Evolutionary conservation across 805 yeast genomes (phyloP), one percentile per base, ranked within the genome.

Genomic region (Metschnikowia kofuensis): DNA sequence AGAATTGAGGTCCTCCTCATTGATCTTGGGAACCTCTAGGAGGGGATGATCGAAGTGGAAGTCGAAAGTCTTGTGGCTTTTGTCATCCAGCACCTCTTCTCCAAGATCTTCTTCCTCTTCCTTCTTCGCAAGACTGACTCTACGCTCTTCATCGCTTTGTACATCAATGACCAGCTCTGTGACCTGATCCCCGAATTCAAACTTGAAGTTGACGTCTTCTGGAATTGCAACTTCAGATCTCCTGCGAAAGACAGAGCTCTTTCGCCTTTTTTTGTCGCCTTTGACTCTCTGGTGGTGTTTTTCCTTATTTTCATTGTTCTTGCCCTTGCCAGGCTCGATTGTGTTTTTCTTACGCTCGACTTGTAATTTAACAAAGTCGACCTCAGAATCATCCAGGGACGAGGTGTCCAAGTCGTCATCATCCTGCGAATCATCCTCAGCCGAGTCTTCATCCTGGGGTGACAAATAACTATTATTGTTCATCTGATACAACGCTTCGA

Each of bases 301-400:
- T 38, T 39, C 21, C 41, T 38, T 16, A 14, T 12, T 16, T 26
- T 31, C 35, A 15, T 39, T 29, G 34, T 21, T 21, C n/a, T 48
- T 27, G n/a, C 44, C 44, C 38, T 58, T 41, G 35, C 50, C 49
- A 12, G 55, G 49, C 13, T 38, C 32, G 12, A 14, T 26, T 15
- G 40, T 47, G 42, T 63, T 57, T 4, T 69, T 76, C 66, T 85
- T 81, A 52, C 82, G 73, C 62, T 84, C 85, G 9, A 85, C 87
- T 34, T 87, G 86, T 51, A 87, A 66, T 62, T 79, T 80, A 13
- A 86, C 87, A 62, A 84, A 85, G 66, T 87, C 92, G 2, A 85
- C 82, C 55, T 81, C 83, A 35, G 82, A 83, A 55, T 83, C 89
- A 56, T 80, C 85, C 6, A 56, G 52, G 4, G 59, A 56, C 0